Percentiles rank a stretch among this genome's conserved stretches.
These are phyloP conservation scores for Xylaria sp. DNA, from an alignment of 2,329 filamentous ascomycete species.

Conservation along the genomic window DNA sequence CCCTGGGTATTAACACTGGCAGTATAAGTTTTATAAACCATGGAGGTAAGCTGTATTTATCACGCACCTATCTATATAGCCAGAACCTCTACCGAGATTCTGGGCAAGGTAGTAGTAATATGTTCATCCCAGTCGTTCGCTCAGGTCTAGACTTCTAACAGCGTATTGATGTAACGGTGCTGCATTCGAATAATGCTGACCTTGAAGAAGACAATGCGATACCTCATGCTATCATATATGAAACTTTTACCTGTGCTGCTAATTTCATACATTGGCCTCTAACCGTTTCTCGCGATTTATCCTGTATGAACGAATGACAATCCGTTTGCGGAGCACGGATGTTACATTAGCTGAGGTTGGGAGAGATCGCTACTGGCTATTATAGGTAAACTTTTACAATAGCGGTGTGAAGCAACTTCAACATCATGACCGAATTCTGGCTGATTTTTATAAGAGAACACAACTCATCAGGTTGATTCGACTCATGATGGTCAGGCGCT, in stretches of 20 bases:
- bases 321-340: no score
- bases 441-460: background rate
- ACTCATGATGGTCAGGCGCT: background rate
- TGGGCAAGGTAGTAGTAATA: background rate
- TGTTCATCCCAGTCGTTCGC: no score
- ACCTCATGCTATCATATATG: background rate
- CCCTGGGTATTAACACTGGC: background rate
- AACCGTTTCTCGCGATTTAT: background rate
- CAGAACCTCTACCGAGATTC: background rate
- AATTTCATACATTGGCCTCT: background rate
- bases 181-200: no score
- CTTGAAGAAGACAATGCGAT: background rate
- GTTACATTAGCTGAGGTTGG: background rate
- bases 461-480: background rate
- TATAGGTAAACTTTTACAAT: background rate
- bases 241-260: background rate
- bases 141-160: no score
- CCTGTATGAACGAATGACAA: background rate
- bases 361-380: background rate
- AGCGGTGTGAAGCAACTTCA: conserved; percentile 2
- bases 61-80: no score
- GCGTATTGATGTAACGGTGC: no score
- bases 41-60: no score
- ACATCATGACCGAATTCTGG: no score
- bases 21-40: no score